Evolutionary conservation across 768 basidiomycete genomes (phyloP), one percentile per base, ranked within the genome.

Genomic region (Mycena belliarum): DNA sequence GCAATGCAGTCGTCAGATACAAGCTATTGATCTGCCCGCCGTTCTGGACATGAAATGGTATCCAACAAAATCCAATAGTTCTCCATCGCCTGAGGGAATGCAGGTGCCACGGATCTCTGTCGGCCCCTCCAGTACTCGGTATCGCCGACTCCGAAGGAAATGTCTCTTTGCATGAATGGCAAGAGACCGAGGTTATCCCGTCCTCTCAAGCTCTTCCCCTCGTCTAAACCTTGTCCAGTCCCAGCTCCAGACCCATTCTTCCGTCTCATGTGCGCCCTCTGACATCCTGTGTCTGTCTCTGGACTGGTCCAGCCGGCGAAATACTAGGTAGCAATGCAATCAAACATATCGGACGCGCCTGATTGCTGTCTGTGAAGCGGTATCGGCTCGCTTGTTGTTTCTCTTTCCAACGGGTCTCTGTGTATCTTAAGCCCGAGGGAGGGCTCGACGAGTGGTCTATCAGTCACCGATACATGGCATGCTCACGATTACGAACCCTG

Each of bases 41-140:
- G 82, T 99, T 26, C 80, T 89, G 24, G 97, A 99, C 70, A 86
- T 94, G 82, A 98, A 98, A 80, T 99, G 97, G 97, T 95, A 67
- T 64, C 59, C 51, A n/a, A 20, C 24, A 16, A 40, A 11, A 25
- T 16, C 37, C 5, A 38, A n/a, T n/a, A 6, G 37, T 20, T 49
- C 21, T 50, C 32, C 32, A 6, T 28, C 23, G 16, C 40, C 21
- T 42, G 37, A 29, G 29, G 6, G n/a, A 21, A 49, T 48, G 18
- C 63, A 89, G 87, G 89, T 87, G 85, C 64, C 85, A 88, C 70
- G 74, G 76, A 68, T 72, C 73, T 11, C 51, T 69, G 3, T 67
- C 76, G 4, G 69, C 67, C 5, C 61, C 70, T 18, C 79, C 88
- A 0, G 55, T 84, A 5, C 74, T 97, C 9, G 93, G 79, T 10